Base-by-base conservation (phyloP, 306 rosid species). In the Glycyrrhiza uralensis region DNA sequence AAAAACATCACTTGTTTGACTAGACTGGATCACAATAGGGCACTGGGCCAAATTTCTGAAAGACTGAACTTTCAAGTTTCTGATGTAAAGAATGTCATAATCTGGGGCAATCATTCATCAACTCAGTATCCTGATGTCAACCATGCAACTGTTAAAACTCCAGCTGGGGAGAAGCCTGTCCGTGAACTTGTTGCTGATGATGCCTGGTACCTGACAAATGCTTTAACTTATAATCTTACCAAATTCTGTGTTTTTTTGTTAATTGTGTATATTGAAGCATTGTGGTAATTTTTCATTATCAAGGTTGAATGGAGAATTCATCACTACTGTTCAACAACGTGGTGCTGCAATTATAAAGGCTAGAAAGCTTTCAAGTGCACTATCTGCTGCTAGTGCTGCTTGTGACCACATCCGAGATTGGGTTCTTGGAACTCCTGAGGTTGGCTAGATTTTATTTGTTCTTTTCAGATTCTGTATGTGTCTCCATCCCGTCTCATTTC, bases 301-400 rank as follows among this genome's bases (percentile, higher is more conserved):
- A 50, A 95, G 99, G 99, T 81, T 95, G 92, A 89, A 88, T 38
- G 92, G 92, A 56, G 99, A 86, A 42, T 95, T 95, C 86, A 95
- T 95, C 12, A 15, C 87, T 18, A 95, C 96, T 32, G 99, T 95
- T 78, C 99, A 95, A 92, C 99, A 95, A 76, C 97, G 97, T 60
- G 99, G 99, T 75, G 99, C 99, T 82, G 97, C 99, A 59, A 91
- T 95, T 36, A 91, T 95, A 51, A 95, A 95, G 76, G 99, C 99
- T 50, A 82, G 99, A 17, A 95, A 95, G 85, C 78, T 91, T 32
- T 95, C 97, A 22, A 95, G 97, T 80, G 99, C 99, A 57, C 64
- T 95, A 36, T 95, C 99, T 74, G 99, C 97, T 77, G 97, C 99
- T 11, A 95, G 99, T 67, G 72, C 92, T 82, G 99, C 99, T 42